These are phyloP conservation scores for Opeltia flavorubescens DNA, from an alignment of 495 filamentous ascomycete species.

Conservation along the genomic window DNA sequence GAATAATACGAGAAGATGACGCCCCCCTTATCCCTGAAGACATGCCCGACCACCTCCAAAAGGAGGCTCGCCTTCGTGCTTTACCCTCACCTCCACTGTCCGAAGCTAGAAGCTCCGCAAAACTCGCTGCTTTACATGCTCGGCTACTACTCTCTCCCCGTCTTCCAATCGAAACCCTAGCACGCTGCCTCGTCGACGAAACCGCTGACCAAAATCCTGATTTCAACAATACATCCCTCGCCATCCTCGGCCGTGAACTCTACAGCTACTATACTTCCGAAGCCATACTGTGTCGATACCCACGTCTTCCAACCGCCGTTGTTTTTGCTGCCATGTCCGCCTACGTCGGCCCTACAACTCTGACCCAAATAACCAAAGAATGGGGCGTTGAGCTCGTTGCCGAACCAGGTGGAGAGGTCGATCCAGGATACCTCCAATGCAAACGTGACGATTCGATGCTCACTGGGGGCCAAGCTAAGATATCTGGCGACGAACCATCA, in stretches of 20 bases:
- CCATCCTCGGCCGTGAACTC: conserved; percentile 67
- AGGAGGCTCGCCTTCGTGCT: conserved; percentile 9
- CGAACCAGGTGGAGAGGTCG: conserved; percentile 76
- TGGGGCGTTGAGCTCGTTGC: conserved; percentile 86
- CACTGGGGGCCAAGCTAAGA: conserved; percentile 14
- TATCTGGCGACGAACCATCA: conserved; percentile 29
- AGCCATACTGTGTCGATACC: conserved; percentile 72
- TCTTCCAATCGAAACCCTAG: conserved; percentile 74
- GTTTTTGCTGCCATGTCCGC: conserved; percentile 72
- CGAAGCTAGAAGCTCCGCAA: conserved; percentile 61
- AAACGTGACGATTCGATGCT: conserved; percentile 19
- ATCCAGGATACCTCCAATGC: conserved; percentile 86
- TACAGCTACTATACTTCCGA: conserved; percentile 79
- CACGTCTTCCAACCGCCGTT: conserved; percentile 72
- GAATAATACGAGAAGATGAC: conserved; percentile 2
- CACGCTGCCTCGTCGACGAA: conserved; percentile 68
- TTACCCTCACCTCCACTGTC: conserved; percentile 55
- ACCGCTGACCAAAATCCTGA: conserved; percentile 60
- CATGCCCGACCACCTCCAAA: conserved; percentile 1
- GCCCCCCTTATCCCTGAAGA: not conserved
- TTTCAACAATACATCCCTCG: conserved; percentile 74
- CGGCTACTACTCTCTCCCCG: conserved; percentile 70
- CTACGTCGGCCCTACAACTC: conserved; percentile 57
- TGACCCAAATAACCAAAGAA: conserved; percentile 54
- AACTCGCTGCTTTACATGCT: conserved; percentile 85